A percentile compares a stretch with the other conserved stretches of the same genome.
These are phyloP conservation scores for Aspergillus pseudoterreus DNA, from an alignment of 2,329 filamentous ascomycete genomes.

Conservation along the genomic window DNA sequence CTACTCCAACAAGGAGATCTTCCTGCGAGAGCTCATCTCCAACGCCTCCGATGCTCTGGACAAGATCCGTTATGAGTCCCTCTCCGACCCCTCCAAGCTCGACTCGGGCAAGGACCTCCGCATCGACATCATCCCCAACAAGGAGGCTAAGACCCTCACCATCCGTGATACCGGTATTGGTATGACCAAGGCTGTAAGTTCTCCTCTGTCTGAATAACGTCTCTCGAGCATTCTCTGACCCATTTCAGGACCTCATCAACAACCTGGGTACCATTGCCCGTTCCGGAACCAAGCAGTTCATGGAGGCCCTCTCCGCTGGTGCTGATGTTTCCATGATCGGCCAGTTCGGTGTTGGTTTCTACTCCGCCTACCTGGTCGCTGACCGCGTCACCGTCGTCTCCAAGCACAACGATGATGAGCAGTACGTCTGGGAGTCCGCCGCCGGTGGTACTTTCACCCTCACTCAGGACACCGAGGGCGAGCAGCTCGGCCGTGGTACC, in stretches of 20 bases:
- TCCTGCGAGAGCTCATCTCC: slow-evolving; percentile 96
- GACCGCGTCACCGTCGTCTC: slow-evolving; percentile 93
- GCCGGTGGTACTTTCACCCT: slow-evolving; percentile 98
- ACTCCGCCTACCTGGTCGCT: slow-evolving; percentile 98
- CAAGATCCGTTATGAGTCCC: slow-evolving; percentile 99
- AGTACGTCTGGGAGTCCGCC: slow-evolving; percentile 98
- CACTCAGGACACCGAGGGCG: slow-evolving; percentile 81
- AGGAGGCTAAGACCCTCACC: slow-evolving; percentile 95
- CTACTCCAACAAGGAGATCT: slow-evolving; percentile 99
- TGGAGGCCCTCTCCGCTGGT: slow-evolving; percentile 97
- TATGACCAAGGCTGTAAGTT: slow-evolving; percentile 98
- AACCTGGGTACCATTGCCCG: slow-evolving; percentile 99
- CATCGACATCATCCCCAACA: slow-evolving; percentile 98
- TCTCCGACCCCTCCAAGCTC: slow-evolving; percentile 96
- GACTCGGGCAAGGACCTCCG: slow-evolving; percentile 96
- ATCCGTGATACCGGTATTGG: slow-evolving; percentile 98
- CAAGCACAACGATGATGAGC: slow-evolving; percentile 99
- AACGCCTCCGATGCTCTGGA: slow-evolving; percentile 98
- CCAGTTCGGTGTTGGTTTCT: slow-evolving; percentile 99
- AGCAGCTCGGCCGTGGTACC: slow-evolving; percentile 88
- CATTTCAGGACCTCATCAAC: slow-evolving; percentile 88
- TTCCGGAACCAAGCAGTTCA: slow-evolving; percentile 99
- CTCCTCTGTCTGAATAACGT: neutral
- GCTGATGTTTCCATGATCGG: slow-evolving; percentile 99
- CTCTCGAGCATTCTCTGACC: slow-evolving; percentile 5